These are phyloP conservation scores for Boletus pseudo-olivaceus DNA, from an alignment of 768 basidiomycete genomes.

Conservation along the genomic window DNA sequence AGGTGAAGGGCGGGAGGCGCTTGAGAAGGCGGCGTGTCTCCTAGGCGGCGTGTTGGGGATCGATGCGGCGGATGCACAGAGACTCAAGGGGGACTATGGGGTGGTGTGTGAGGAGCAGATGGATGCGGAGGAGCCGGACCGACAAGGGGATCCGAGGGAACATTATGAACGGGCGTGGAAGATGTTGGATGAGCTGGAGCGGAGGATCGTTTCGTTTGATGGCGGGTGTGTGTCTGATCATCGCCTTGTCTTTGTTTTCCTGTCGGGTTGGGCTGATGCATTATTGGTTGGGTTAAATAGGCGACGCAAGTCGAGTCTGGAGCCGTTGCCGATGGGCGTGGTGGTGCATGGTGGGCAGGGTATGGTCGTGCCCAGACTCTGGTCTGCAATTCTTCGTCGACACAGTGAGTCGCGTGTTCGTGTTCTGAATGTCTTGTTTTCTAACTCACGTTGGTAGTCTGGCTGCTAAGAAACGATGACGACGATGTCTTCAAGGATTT, in stretches of 20 bases:
- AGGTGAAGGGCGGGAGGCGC: slow-evolving; percentile 51
- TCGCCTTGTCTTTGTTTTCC: neutral
- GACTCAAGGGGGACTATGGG: slow-evolving; percentile 54
- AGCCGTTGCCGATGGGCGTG: slow-evolving; percentile 23
- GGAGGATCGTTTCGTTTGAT: slow-evolving; percentile 51
- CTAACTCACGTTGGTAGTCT: slow-evolving; percentile 41
- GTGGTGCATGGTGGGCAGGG: slow-evolving; percentile 37
- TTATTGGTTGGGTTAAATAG: slow-evolving; percentile 20
- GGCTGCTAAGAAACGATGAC: slow-evolving; percentile 58
- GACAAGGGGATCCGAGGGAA: slow-evolving; percentile 43
- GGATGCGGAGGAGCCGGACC: slow-evolving; percentile 25
- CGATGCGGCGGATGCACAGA: slow-evolving; percentile 55
- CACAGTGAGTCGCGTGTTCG: slow-evolving; percentile 49
- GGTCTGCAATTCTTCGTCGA: slow-evolving; percentile 60
- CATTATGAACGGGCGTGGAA: slow-evolving; percentile 54
- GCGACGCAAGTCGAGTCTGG: slow-evolving; percentile 43
- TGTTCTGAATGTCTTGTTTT: slow-evolving; percentile 8
- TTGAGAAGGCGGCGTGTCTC: slow-evolving; percentile 48
- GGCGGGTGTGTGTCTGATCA: slow-evolving; percentile 38
- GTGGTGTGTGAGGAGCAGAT: slow-evolving; percentile 25
- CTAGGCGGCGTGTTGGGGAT: slow-evolving; percentile 47
- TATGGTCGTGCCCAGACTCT: slow-evolving; percentile 54
- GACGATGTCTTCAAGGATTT: slow-evolving; percentile 50
- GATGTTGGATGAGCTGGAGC: slow-evolving; percentile 62
- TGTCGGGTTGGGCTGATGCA: neutral